Conservation (phyloP, 1,139 yeast genomes). For the Scheffersomyces titani region DNA sequence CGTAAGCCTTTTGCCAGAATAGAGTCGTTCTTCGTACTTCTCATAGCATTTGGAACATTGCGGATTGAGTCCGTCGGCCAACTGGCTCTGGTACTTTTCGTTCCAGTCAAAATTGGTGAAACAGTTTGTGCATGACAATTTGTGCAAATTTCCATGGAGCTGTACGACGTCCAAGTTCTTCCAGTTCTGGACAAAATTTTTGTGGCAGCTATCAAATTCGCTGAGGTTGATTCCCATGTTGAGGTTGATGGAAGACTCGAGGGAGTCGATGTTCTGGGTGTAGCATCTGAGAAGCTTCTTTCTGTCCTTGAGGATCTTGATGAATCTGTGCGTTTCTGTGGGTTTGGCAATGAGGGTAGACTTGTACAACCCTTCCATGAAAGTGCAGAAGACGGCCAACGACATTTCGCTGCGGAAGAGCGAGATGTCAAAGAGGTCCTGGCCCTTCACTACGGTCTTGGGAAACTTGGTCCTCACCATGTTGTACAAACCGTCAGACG, state of each 20-base stretch:
- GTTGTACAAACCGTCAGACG: slow-evolving; percentile 79
- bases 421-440: slow-evolving; percentile 85
- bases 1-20: slow-evolving; percentile 61
- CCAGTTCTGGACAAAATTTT: slow-evolving; percentile 49
- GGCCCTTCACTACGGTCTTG: slow-evolving; percentile 68
- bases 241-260: slow-evolving; percentile 42
- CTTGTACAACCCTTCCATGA: slow-evolving; percentile 71
- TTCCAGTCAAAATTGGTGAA: slow-evolving; percentile 63
- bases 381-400: slow-evolving; percentile 70
- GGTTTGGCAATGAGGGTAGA: slow-evolving; percentile 69
- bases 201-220: slow-evolving; percentile 25
- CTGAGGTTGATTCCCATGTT: slow-evolving; percentile 39
- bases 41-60: slow-evolving; percentile 61
- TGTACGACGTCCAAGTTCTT: slow-evolving; percentile 75
- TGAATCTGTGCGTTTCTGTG: slow-evolving; percentile 81
- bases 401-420: slow-evolving; percentile 70
- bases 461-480: slow-evolving; percentile 68
- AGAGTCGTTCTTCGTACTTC: slow-evolving; percentile 54
- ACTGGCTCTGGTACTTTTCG: slow-evolving; percentile 40
- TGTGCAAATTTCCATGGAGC: slow-evolving; percentile 85
- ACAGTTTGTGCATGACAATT: slow-evolving; percentile 73
- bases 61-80: slow-evolving; percentile 59
- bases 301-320: slow-evolving; percentile 62
- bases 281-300: slow-evolving; percentile 79
- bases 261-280: slow-evolving; percentile 72